Conservation (phyloP, 106 monocot species). For the Hemerocallis citrina region DNA sequence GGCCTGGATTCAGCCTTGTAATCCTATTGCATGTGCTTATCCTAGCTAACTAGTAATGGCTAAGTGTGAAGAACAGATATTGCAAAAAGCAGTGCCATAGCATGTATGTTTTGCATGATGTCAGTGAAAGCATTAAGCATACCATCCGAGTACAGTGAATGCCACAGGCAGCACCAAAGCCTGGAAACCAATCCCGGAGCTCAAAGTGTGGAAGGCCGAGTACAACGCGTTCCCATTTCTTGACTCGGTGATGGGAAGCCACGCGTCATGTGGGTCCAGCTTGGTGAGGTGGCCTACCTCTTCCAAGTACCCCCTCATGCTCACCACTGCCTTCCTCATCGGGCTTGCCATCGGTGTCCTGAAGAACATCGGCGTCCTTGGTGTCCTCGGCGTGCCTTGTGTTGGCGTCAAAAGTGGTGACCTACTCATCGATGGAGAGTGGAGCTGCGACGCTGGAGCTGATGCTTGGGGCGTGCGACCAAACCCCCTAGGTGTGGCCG, state of each 20-base stretch:
- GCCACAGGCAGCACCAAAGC: conserved; percentile 77
- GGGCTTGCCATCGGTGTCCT: conserved; percentile 45
- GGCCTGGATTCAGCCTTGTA: too few relatives aligned
- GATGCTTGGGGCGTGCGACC: conserved; percentile 19
- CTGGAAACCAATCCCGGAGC: conserved; percentile 86
- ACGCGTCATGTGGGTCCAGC: conserved; percentile 63
- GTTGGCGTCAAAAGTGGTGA: conserved; percentile 15
- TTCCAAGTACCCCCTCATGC: conserved; percentile 58
- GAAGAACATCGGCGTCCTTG: conserved; percentile 18
- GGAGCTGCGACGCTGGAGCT: conserved; percentile 31
- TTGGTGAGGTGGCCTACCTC: conserved; percentile 58
- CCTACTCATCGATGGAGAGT: conserved; percentile 30
- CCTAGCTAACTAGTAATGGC: too few relatives aligned
- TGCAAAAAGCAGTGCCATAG: too few relatives aligned
- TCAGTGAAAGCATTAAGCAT: conserved; percentile 25
- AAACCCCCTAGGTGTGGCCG: conserved; percentile 27
- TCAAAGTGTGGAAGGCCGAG: conserved; percentile 79
- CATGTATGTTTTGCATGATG: too few relatives aligned
- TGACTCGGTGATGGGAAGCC: conserved; percentile 97
- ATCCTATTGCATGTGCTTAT: too few relatives aligned
- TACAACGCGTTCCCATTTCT: conserved; percentile 86
- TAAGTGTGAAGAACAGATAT: too few relatives aligned
- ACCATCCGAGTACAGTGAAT: conserved; percentile 84
- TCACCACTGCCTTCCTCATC: conserved; percentile 49
- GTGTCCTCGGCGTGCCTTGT: neutral